Percentiles rank a stretch among this genome's conserved stretches.
Conservation (phyloP, 1,284 basidiomycete genomes). For the Binderoboletus segoi region DNA sequence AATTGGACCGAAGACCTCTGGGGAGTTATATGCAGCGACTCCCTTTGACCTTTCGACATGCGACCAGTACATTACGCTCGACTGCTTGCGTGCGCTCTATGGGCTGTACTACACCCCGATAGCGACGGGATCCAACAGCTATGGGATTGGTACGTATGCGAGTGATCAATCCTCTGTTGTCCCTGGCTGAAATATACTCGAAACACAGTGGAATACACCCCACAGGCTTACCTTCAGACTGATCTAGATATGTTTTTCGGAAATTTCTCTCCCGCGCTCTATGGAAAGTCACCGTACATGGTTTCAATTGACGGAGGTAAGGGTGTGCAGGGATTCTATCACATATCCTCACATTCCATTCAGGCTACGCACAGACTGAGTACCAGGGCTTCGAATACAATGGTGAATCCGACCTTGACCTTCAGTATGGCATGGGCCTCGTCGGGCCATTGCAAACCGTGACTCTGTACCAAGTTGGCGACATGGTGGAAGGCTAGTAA, state of each 20-base stretch:
- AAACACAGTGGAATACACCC: slow-evolving; percentile 29
- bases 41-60: slow-evolving; percentile 33
- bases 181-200: neutral
- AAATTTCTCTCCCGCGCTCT: slow-evolving; percentile 27
- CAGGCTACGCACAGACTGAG: slow-evolving; percentile 40
- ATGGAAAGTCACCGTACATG: slow-evolving; percentile 21
- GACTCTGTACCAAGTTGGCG: slow-evolving; percentile 49
- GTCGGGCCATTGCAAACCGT: slow-evolving; percentile 41
- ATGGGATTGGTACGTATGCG: slow-evolving; percentile 36
- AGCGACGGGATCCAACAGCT: slow-evolving; percentile 36
- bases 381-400: slow-evolving; percentile 42
- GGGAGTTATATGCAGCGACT: slow-evolving; percentile 4
- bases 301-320: slow-evolving; percentile 35
- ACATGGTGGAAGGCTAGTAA: slow-evolving; percentile 41
- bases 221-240: slow-evolving; percentile 40
- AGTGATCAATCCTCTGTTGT: neutral
- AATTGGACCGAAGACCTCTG: slow-evolving; percentile 25
- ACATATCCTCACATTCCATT: slow-evolving; percentile 9
- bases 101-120: slow-evolving; percentile 30
- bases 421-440: slow-evolving; percentile 51
- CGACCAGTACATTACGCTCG: slow-evolving; percentile 38
- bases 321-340: neutral
- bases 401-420: slow-evolving; percentile 53
- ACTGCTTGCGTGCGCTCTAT: slow-evolving; percentile 42
- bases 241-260: slow-evolving; percentile 51